Conservation (phyloP, 1,139 yeast genomes). For the Pichia sp. region DNA sequence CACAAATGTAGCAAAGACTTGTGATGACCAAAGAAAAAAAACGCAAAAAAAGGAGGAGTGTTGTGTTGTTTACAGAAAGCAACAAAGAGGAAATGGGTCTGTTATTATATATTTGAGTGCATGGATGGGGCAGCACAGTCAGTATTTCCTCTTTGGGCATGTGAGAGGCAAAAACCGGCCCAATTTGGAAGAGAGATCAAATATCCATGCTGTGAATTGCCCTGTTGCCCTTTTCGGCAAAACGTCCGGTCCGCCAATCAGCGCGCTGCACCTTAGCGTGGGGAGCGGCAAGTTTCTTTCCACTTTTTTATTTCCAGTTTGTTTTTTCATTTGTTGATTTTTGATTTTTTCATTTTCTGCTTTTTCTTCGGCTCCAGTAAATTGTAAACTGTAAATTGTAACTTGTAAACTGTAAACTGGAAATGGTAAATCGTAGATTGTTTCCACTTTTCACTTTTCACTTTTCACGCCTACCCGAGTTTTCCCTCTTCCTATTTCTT, state of each 20-base stretch:
- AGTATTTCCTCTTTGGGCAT: background rate
- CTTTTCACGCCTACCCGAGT: too few relatives aligned
- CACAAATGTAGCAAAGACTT: background rate
- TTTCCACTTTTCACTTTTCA: too few relatives aligned
- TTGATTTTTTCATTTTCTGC: too few relatives aligned
- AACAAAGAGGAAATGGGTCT: background rate
- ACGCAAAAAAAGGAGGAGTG: background rate
- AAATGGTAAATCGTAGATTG: too few relatives aligned
- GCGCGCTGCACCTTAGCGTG: background rate
- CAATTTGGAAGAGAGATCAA: background rate
- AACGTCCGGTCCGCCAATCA: background rate
- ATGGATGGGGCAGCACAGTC: background rate
- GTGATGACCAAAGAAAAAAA: background rate
- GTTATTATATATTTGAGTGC: background rate
- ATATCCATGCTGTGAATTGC: background rate
- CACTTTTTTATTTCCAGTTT: background rate
- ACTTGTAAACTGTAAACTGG: too few relatives aligned
- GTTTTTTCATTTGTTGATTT: too few relatives aligned
- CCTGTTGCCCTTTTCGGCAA: background rate
- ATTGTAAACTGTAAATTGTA: too few relatives aligned
- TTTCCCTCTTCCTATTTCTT: too few relatives aligned
- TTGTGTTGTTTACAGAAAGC: background rate
- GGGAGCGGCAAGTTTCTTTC: background rate
- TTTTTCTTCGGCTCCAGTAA: too few relatives aligned
- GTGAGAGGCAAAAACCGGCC: background rate